These are phyloP conservation scores for Pisolithus microcarpus DNA, from an alignment of 768 basidiomycete species.

Conservation along the genomic window DNA sequence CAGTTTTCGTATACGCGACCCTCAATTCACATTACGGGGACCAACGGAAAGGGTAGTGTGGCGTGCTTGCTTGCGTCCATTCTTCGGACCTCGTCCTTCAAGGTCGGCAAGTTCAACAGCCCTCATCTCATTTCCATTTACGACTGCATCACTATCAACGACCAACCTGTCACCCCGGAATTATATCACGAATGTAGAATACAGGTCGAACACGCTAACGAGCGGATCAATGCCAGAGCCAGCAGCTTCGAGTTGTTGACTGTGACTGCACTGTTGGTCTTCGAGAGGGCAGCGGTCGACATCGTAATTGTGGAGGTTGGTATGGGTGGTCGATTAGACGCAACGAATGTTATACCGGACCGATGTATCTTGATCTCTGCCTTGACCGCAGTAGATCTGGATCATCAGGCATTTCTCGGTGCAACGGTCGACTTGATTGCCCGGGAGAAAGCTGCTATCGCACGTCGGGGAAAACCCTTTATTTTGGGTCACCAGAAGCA, in stretches of 20 bases:
- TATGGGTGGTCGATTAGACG: constrained; percentile 88
- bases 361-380: constrained; percentile 67
- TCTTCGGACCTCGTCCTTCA: constrained; percentile 46
- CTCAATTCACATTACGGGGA: constrained; percentile 87
- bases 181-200: constrained; percentile 42
- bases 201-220: constrained; percentile 44
- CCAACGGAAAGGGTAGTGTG: constrained; percentile 96
- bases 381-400: constrained; percentile 82
- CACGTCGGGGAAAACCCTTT: constrained; percentile 52
- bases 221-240: constrained; percentile 37
- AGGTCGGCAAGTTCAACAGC: constrained; percentile 82
- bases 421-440: constrained; percentile 68
- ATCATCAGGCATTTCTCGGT: constrained; percentile 90
- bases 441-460: constrained; percentile 77
- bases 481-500: constrained; percentile 61
- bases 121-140: constrained; percentile 78
- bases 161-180: constrained; percentile 39
- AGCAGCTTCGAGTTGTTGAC: constrained; percentile 85
- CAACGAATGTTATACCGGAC: constrained; percentile 84
- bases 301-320: constrained; percentile 88
- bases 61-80: constrained; percentile 77
- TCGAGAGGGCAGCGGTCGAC: constrained; percentile 67
- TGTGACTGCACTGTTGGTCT: constrained; percentile 67
- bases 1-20: constrained; percentile 64
- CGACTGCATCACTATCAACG: constrained; percentile 72